Evolutionary conservation across 2,329 filamentous ascomycete species (phyloP).

Genomic region (Penicillium sp.): DNA sequence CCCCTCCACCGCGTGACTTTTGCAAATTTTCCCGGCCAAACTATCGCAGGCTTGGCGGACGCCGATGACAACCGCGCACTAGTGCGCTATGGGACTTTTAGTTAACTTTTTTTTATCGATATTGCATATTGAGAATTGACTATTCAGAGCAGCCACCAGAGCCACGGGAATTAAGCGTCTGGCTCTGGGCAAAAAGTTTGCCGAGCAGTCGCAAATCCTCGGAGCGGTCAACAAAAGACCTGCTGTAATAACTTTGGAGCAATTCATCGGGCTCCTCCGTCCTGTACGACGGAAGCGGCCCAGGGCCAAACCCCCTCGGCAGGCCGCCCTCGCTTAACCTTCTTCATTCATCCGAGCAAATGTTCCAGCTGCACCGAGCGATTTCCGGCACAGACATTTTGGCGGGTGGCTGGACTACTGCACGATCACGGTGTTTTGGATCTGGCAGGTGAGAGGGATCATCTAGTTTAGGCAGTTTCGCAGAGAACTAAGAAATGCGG

Average conservation of each 20-base stretch:
- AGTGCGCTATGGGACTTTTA: background rate
- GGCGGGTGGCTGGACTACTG: conserved; percentile 17
- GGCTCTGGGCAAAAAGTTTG: background rate
- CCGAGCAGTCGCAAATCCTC: background rate
- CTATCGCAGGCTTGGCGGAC: conserved; percentile 9
- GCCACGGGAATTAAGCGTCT: background rate
- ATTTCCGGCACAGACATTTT: conserved; percentile 7
- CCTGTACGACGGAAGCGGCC: background rate
- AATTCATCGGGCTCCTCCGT: background rate
- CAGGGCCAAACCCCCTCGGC: background rate
- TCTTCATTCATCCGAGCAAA: conserved; percentile 22
- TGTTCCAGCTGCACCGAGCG: background rate
- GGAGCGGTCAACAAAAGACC: background rate
- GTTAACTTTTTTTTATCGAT: too few relatives aligned
- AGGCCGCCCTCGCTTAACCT: conserved; percentile 24
- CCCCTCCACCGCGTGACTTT: conserved; percentile 12
- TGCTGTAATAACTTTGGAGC: background rate
- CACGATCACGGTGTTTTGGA: conserved; percentile 20
- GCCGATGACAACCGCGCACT: conserved; percentile 3
- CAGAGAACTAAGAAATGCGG: background rate
- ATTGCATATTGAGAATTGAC: background rate
- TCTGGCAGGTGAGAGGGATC: conserved; percentile 14
- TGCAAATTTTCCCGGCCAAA: background rate
- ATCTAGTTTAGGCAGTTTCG: conserved; percentile 1
- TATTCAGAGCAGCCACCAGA: background rate